Conservation (phyloP, 2,329 filamentous ascomycete species). For the Ophiostoma montium region DNA sequence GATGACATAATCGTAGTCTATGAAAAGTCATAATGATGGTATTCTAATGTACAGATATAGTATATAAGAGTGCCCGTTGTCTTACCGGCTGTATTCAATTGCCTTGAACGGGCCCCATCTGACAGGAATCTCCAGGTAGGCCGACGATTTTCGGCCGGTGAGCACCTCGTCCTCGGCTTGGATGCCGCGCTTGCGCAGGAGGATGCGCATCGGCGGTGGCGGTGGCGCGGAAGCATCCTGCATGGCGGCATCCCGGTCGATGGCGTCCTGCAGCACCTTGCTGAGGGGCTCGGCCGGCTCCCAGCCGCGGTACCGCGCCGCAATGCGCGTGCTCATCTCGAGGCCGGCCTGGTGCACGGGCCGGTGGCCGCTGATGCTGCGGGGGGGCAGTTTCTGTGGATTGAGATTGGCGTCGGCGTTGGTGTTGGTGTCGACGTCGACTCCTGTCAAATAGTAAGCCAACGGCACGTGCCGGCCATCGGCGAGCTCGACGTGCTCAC, state of each 20-base stretch:
- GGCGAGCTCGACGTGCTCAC: constrained; percentile 3
- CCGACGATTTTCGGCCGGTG: not conserved
- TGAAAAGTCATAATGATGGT: no score
- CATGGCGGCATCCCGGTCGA: constrained; percentile 9
- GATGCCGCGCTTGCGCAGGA: constrained; percentile 3
- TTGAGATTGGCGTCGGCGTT: no score
- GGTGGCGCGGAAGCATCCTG: not conserved
- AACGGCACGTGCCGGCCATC: not conserved
- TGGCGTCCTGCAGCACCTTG: constrained; percentile 8
- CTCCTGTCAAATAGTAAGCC: not conserved
- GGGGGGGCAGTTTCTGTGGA: not conserved
- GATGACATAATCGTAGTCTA: no score
- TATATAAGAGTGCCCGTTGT: no score
- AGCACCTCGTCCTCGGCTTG: not conserved
- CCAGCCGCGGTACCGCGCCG: constrained; percentile 9
- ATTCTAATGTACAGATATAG: no score
- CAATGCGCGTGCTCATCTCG: constrained; percentile 3
- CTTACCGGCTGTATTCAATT: not conserved
- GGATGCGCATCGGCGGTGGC: constrained; percentile 6
- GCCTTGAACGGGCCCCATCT: not conserved
- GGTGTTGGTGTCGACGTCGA: no score
- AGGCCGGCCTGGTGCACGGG: not conserved
- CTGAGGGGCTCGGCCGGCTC: constrained; percentile 10
- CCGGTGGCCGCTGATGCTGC: not conserved
- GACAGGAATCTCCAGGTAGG: constrained; percentile 1